A percentile compares a stretch with the other conserved stretches of the same genome.
Evolutionary conservation across 495 filamentous ascomycete genomes (phyloP).

Genomic region (Parmelia sp.): DNA sequence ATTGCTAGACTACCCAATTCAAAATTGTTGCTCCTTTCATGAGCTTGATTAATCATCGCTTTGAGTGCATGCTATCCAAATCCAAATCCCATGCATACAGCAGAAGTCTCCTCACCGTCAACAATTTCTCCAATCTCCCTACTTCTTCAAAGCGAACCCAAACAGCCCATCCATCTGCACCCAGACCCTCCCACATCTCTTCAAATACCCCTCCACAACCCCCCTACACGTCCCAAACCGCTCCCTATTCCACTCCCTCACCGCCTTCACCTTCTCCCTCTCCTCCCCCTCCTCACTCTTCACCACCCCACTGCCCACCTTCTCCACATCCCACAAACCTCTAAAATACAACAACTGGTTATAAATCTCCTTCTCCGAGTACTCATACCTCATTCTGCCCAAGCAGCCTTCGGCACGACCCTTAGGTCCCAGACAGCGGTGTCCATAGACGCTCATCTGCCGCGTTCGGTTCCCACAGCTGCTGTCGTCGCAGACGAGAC

Average conservation of each 20-base stretch:
- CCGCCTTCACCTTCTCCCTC: slow-evolving; percentile 57
- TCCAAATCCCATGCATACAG: not conserved
- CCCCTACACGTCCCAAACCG: slow-evolving; percentile 69
- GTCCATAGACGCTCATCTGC: slow-evolving; percentile 87
- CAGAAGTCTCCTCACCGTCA: not conserved
- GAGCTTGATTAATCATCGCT: not conserved
- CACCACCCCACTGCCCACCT: slow-evolving; percentile 22
- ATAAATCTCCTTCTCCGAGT: slow-evolving; percentile 81
- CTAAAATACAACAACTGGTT: slow-evolving; percentile 90
- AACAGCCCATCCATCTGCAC: slow-evolving; percentile 94
- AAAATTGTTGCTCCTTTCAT: too few relatives aligned
- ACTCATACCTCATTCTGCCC: slow-evolving; percentile 86
- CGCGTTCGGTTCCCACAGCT: slow-evolving; percentile 81
- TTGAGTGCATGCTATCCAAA: slow-evolving; percentile 9
- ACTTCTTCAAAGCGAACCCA: slow-evolving; percentile 49
- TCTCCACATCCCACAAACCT: slow-evolving; percentile 81
- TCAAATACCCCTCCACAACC: slow-evolving; percentile 80
- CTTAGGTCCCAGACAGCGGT: slow-evolving; percentile 77
- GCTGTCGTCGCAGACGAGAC: slow-evolving; percentile 83
- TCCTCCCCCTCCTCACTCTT: slow-evolving; percentile 39
- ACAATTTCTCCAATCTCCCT: not conserved
- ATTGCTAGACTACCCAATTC: too few relatives aligned
- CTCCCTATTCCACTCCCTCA: slow-evolving; percentile 72
- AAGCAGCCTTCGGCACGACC: slow-evolving; percentile 74
- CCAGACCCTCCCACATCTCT: slow-evolving; percentile 91